These are phyloP conservation scores for Marasmius oreades DNA, from an alignment of 1,284 basidiomycete genomes.

Conservation along the genomic window DNA sequence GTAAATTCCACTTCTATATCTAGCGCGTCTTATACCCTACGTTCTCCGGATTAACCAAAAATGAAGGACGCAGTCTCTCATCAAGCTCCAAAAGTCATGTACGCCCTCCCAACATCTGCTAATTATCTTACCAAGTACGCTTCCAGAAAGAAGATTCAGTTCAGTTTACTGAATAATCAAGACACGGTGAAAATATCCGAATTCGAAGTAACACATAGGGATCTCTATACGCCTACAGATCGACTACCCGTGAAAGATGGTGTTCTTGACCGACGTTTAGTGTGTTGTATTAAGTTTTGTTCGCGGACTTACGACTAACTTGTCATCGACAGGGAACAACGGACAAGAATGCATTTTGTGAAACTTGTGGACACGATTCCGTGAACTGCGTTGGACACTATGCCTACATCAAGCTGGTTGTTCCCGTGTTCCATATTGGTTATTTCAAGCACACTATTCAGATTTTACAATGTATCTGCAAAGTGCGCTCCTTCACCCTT, in stretches of 20 bases:
- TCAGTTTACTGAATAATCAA: slow-evolving; percentile 87
- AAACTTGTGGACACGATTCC: slow-evolving; percentile 91
- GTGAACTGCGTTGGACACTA: slow-evolving; percentile 98
- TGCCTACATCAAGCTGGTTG: slow-evolving; percentile 93
- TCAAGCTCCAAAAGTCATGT: slow-evolving; percentile 92
- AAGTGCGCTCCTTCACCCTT: slow-evolving; percentile 47
- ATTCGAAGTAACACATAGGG: slow-evolving; percentile 89
- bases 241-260: slow-evolving; percentile 87
- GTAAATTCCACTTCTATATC: background rate
- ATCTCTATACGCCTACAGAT: slow-evolving; percentile 82
- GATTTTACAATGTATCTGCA: slow-evolving; percentile 95
- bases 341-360: slow-evolving; percentile 90
- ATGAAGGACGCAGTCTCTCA: slow-evolving; percentile 90
- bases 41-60: background rate
- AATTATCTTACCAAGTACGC: background rate
- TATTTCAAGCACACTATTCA: slow-evolving; percentile 96
- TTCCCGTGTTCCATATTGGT: slow-evolving; percentile 97
- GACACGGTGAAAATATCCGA: slow-evolving; percentile 93
- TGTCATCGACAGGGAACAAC: slow-evolving; percentile 74
- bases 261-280: slow-evolving; percentile 85
- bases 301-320: slow-evolving; percentile 1
- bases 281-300: slow-evolving; percentile 33
- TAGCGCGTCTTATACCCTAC: slow-evolving; percentile 2
- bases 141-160: slow-evolving; percentile 88
- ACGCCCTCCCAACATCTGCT: slow-evolving; percentile 27